Base-by-base conservation (phyloP, 169 alveolate genomes). In the Plasmodium knowlesi region DNA sequence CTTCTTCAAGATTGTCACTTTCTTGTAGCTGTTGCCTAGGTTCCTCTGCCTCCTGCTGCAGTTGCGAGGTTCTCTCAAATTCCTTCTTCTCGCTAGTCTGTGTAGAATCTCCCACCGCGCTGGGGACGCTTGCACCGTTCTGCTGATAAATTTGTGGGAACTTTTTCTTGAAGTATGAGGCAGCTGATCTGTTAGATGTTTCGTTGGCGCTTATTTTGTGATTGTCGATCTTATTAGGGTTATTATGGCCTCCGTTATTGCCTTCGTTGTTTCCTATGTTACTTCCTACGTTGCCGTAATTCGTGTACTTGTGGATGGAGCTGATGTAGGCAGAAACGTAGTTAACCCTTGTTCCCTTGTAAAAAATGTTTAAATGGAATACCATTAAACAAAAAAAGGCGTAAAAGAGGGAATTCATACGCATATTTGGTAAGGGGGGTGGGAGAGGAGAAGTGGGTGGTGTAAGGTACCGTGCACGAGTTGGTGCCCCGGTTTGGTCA, bases 281-380 rank as follows among this genome's bases (percentile, higher is more conserved):
- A 5, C 22, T 16, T 5, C 37, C 14, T 1, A 37, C 54, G 34
- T 19, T 28, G 84, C 80, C 50, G 70, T 37, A 2, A 57, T 37
- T 61, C 25, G 39, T 83, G 46, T 34, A 16, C 10, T 54, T 34
- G 61, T 57, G 76, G 32, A 41, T 5, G 10, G 78, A 14, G 32
- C 37, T 74, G 39, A 70, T 76, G 41, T 76, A 74, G 19, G 93
- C 93, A 22, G 86, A 73, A 53, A 74, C 82, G 61, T 70, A 86
- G 81, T 53, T 53, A n/a, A 41, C 70, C 85, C 85, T 50, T 4
- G 78, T 86, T 5, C 86, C 85, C 57, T 76, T 86, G 46, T 28
- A 22, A 74, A 86, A 53, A 73, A 86, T 1, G 67, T 74, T 76
- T 86, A 78, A 57, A 74, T 86, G 93, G 86, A 86, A 74, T 34